A percentile compares a stretch with the other conserved stretches of the same genome.
Conservation (phyloP, 305 asterid genomes). For the Fraxinus sp. region DNA sequence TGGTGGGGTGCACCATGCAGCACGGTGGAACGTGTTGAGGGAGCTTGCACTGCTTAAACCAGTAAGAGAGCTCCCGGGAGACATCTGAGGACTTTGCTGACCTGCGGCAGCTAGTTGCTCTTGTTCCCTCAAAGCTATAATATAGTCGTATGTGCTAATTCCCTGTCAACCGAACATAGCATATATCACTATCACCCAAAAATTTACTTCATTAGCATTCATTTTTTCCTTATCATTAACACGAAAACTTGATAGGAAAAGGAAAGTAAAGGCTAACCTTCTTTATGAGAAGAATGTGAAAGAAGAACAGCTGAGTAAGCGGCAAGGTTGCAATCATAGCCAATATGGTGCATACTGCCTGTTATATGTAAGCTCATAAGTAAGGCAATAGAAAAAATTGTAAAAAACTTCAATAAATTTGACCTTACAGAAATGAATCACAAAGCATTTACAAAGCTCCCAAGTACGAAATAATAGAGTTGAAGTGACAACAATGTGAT, state of each 20-base stretch:
- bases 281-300: conserved; percentile 92
- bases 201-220: not conserved
- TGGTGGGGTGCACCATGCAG: conserved; percentile 98
- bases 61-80: conserved; percentile 81
- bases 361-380: conserved; percentile 4
- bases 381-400: not conserved
- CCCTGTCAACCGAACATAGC: conserved; percentile 52
- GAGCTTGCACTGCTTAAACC: conserved; percentile 97
- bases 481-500: not conserved
- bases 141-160: conserved; percentile 94
- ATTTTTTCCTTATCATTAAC: not conserved
- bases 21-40: conserved; percentile 77
- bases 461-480: not conserved
- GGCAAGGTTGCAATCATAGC: conserved; percentile 98
- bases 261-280: conserved; percentile 47
- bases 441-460: not conserved
- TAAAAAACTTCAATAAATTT: not conserved
- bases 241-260: not conserved
- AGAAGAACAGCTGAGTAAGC: conserved; percentile 93
- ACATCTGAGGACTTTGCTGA: conserved; percentile 98
- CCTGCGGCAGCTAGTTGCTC: conserved; percentile 73
- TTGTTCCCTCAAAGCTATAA: conserved; percentile 93
- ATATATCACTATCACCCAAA: conserved; percentile 14
- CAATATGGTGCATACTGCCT: conserved; percentile 91
- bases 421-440: not conserved